A percentile compares a stretch with the other conserved stretches of the same genome.
Evolutionary conservation across 1,139 yeast species (phyloP).

Genomic region (Hansenula sp.): DNA sequence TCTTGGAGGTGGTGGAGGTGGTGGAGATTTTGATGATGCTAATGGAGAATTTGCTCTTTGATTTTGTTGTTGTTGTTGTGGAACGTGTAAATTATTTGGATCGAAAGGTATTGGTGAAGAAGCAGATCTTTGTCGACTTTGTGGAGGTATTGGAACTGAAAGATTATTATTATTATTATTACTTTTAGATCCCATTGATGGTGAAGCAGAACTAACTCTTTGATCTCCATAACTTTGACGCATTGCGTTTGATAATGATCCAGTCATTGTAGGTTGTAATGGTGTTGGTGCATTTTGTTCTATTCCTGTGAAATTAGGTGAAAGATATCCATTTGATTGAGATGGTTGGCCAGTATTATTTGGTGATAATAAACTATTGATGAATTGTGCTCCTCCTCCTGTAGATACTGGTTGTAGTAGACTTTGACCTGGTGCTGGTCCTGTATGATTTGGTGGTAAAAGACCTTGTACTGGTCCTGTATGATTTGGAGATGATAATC

Average conservation of each 20-base stretch:
- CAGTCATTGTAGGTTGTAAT: constrained; percentile 49
- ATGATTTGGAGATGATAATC: constrained; percentile 14
- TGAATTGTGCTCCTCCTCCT: constrained; percentile 3
- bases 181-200: too few species aligned
- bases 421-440: constrained; percentile 8
- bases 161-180: constrained; percentile 10
- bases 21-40: constrained; percentile 17
- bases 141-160: constrained; percentile 37
- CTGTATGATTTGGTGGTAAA: constrained; percentile 19
- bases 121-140: constrained; percentile 37
- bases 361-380: constrained; percentile 8
- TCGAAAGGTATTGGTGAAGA: constrained; percentile 40
- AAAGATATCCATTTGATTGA: constrained; percentile 5
- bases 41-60: constrained; percentile 21
- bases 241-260: constrained; percentile 34
- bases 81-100: constrained; percentile 5
- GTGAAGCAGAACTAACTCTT: constrained; percentile 10
- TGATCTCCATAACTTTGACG: background rate
- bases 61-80: constrained; percentile 3
- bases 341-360: constrained; percentile 4
- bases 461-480: constrained; percentile 18
- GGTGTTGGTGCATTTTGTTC: constrained; percentile 22
- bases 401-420: background rate
- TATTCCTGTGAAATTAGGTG: constrained; percentile 11
- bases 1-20: constrained; percentile 23